Base-by-base conservation (phyloP, 2,329 filamentous ascomycete species). In the Escovopsis sp. region DNA sequence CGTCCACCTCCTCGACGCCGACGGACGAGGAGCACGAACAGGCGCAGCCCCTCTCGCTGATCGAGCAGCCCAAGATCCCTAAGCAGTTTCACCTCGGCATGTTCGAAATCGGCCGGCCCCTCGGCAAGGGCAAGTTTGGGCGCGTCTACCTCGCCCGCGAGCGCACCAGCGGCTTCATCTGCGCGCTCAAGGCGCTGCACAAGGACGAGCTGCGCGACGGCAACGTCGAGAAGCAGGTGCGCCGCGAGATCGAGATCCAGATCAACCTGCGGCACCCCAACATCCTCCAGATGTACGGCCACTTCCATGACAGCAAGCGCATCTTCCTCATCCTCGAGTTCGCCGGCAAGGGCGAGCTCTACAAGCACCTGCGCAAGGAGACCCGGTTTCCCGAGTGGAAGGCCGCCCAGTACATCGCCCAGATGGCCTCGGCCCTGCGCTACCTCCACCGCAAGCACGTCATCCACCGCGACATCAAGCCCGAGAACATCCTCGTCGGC, bases 21-120 rank as follows among this genome's bases (percentile, higher is more conserved):
- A 53, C 62, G 25, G 66, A 71, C 19, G 78, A 81, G 42, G 41
- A 57, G 19, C 54, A 41, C 15, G 55, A 56, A 32, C 71, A 77
- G 45, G 62, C 65, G 31, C 66, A 66, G 44, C 65, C 67, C 17
- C 53, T 61, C 31, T 52, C 64, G 8, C 56, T 78, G 36, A 62
- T 69, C 39, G 67, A 77, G 33, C 72, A 78, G 49, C 68, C 74
- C 27, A 49, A 55, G 42, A 38, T 62, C 15, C 69, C 68, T 30
- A 76, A 73, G 47, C 58, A 85, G 46, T 87, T 87, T 59, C 84
- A 93, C 53, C 72, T 94, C 4, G 76, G 76, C 47, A 80, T 82
- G 76, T 83, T 83, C 52, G 78, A 83, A 46, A 82, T 83, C 38
- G 78, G 78, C 28, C 78, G 78, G 43, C 75, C 78, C 1, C 59